Conservation (phyloP, 306 rosid species). For the Senna siamea region DNA sequence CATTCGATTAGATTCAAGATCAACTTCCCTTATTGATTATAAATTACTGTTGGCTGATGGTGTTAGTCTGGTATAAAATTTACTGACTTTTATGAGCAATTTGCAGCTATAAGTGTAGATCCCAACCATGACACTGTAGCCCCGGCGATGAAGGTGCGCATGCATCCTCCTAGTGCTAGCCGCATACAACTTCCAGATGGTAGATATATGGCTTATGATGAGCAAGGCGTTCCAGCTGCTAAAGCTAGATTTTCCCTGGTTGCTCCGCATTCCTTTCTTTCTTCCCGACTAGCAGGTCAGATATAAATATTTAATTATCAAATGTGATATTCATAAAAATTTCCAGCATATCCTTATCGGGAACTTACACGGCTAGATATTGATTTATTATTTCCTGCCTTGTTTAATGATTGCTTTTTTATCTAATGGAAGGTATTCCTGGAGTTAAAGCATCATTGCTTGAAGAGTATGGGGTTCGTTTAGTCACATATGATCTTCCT, state of each 20-base stretch:
- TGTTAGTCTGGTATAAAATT: constrained; percentile 7
- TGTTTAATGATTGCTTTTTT: constrained; percentile 9
- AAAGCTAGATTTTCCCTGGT: constrained; percentile 77
- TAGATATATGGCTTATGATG: constrained; percentile 79
- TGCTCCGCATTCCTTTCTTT: constrained; percentile 89
- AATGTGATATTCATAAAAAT: constrained; percentile 12
- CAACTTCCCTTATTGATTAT: constrained; percentile 1
- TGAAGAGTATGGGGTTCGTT: constrained; percentile 81
- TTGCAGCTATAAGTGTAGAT: constrained; percentile 70
- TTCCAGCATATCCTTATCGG: constrained; percentile 8
- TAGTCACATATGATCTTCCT: constrained; percentile 93
- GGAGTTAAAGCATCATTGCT: constrained; percentile 76
- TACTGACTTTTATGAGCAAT: constrained; percentile 23
- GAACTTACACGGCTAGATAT: constrained; percentile 6
- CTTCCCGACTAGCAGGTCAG: constrained; percentile 89
- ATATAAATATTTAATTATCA: not conserved
- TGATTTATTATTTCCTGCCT: constrained; percentile 2
- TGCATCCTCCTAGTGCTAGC: constrained; percentile 83
- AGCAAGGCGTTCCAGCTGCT: constrained; percentile 73
- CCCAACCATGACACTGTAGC: constrained; percentile 48
- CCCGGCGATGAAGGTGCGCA: constrained; percentile 53
- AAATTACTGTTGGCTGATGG: constrained; percentile 1
- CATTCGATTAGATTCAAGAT: constrained; percentile 23
- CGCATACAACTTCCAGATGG: constrained; percentile 90
- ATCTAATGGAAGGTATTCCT: constrained; percentile 63